phyloP scores from a whole-genome alignment of 768 basidiomycete genomes.

The Mycena kentingensis region DNA sequence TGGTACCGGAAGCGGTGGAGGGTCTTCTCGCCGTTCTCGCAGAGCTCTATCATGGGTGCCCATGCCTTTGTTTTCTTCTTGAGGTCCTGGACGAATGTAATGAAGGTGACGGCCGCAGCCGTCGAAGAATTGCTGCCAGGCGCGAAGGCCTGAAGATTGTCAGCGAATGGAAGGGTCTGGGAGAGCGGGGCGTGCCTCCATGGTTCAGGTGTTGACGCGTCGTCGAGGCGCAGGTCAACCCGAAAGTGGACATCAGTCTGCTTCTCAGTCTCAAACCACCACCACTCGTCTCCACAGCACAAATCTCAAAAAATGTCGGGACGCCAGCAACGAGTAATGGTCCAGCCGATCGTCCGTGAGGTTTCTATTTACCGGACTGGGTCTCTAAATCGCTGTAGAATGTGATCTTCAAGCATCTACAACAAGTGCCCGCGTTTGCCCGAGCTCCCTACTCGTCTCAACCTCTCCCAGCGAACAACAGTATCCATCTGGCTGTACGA shows the following conservation, averaged over 20 bases:
- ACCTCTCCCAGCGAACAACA: slow-evolving; percentile 64
- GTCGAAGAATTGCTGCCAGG: slow-evolving; percentile 90
- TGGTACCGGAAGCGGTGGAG: slow-evolving; percentile 96
- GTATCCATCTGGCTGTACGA: slow-evolving; percentile 96
- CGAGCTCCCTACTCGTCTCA: slow-evolving; percentile 10
- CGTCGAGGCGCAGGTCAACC: slow-evolving; percentile 21
- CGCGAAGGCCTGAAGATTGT: slow-evolving; percentile 57
- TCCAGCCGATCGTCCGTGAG: slow-evolving; percentile 92
- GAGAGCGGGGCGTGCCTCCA: slow-evolving; percentile 41
- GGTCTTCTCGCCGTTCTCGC: slow-evolving; percentile 94
- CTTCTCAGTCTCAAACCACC: slow-evolving; percentile 10
- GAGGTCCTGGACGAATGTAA: slow-evolving; percentile 98
- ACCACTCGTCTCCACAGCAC: slow-evolving; percentile 12
- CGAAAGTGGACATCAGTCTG: no score
- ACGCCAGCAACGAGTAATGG: slow-evolving; percentile 96
- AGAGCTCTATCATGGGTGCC: slow-evolving; percentile 95
- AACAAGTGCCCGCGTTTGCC: slow-evolving; percentile 60
- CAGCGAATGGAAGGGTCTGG: background rate
- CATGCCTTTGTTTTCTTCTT: slow-evolving; percentile 97
- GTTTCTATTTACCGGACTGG: no score
- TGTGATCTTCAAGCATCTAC: slow-evolving; percentile 97
- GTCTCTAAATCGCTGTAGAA: slow-evolving; percentile 53
- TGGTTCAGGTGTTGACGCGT: slow-evolving; percentile 44
- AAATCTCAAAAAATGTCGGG: slow-evolving; percentile 68
- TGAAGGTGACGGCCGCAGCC: slow-evolving; percentile 97